phyloP scores from a whole-genome alignment of 768 basidiomycete species.

The Pulveroboletus sp. region DNA sequence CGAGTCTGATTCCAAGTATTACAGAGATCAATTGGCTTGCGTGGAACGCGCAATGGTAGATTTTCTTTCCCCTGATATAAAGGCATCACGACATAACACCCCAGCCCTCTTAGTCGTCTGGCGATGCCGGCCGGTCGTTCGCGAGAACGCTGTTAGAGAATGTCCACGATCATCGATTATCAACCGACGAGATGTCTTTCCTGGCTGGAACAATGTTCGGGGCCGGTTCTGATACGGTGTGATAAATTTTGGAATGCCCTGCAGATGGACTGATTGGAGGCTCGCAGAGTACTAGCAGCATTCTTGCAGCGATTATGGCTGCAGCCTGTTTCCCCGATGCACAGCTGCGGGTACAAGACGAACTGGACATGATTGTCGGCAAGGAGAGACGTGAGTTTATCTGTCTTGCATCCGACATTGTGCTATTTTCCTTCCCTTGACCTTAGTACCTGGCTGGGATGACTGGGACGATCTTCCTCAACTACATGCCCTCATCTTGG shows the following conservation, averaged over 20 bases:
- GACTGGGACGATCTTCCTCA: conserved; percentile 33
- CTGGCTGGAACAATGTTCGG: conserved; percentile 58
- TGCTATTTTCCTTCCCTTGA: background rate
- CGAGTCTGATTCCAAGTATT: conserved; percentile 45
- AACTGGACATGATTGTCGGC: conserved; percentile 50
- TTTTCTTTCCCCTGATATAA: too few species aligned
- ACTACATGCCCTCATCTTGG: conserved; percentile 34
- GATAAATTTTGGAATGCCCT: background rate
- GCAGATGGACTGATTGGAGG: background rate
- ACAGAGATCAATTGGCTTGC: conserved; percentile 43
- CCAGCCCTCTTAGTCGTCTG: background rate
- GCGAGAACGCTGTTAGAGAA: background rate
- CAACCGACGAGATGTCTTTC: conserved; percentile 51
- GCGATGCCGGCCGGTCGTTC: too few species aligned
- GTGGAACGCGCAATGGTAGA: conserved; percentile 44
- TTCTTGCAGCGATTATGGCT: conserved; percentile 43
- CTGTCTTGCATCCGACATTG: background rate
- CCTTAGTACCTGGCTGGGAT: conserved; percentile 33
- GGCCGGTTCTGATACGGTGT: conserved; percentile 2
- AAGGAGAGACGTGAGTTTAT: conserved; percentile 25
- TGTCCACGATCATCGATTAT: conserved; percentile 42
- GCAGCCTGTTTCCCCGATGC: conserved; percentile 23
- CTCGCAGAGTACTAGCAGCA: background rate
- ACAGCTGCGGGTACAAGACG: conserved; percentile 46
- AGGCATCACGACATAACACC: background rate